Evolutionary conservation across 1,284 basidiomycete genomes (phyloP).

Genomic region (Kwoniella shivajii): DNA sequence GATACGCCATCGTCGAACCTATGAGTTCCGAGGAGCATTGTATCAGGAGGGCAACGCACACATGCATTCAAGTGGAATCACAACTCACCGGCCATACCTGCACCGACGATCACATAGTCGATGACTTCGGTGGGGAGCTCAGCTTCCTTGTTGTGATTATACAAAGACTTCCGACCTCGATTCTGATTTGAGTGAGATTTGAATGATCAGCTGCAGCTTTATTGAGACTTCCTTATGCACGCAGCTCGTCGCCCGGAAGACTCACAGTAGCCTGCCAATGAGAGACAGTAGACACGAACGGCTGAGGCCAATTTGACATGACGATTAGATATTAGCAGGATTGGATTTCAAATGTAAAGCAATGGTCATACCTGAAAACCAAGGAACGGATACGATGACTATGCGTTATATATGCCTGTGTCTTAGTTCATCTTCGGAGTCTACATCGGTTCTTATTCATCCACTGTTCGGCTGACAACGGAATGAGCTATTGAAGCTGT

Average conservation of each 20-base stretch:
- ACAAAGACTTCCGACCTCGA: slow-evolving; percentile 27
- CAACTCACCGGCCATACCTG: slow-evolving; percentile 24
- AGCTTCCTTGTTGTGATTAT: slow-evolving; percentile 26
- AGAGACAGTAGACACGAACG: slow-evolving; percentile 35
- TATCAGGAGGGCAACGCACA: not conserved
- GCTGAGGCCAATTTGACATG: slow-evolving; percentile 27
- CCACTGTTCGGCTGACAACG: too few species aligned
- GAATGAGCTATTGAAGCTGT: too few species aligned
- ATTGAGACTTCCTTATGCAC: not conserved
- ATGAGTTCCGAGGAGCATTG: not conserved
- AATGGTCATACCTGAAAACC: too few species aligned
- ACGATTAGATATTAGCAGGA: too few species aligned
- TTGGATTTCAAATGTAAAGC: too few species aligned
- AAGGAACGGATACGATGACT: too few species aligned
- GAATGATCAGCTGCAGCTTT: too few species aligned
- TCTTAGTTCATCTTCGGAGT: too few species aligned
- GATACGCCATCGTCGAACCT: slow-evolving; percentile 36
- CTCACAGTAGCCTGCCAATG: slow-evolving; percentile 42
- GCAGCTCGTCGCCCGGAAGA: not conserved
- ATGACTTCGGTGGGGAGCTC: slow-evolving; percentile 21
- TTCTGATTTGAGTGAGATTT: slow-evolving; percentile 13
- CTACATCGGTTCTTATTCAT: too few species aligned
- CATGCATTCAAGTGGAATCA: not conserved
- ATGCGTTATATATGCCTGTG: too few species aligned
- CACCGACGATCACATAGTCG: slow-evolving; percentile 35